These are phyloP conservation scores for Hysterium pulicare DNA, from an alignment of 2,329 filamentous ascomycete genomes.

Conservation along the genomic window DNA sequence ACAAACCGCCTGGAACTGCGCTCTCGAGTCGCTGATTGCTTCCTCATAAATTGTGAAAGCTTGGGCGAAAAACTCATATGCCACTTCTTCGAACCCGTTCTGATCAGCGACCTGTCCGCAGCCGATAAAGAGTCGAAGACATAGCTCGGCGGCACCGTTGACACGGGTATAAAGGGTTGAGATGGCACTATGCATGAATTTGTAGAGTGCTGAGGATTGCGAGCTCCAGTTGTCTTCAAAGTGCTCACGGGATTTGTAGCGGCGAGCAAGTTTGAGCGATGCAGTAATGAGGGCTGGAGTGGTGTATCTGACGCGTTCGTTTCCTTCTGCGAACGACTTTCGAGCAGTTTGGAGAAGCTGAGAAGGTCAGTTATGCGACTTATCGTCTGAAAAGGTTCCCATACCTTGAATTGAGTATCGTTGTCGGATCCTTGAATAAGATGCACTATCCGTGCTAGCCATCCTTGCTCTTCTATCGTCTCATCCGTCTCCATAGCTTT, in stretches of 20 bases:
- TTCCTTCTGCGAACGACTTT: conserved; percentile 85
- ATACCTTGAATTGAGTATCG: conserved; percentile 81
- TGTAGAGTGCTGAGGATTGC: conserved; percentile 79
- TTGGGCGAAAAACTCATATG: conserved; percentile 97
- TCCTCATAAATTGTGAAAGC: conserved; percentile 98
- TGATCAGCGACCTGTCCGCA: conserved; percentile 92
- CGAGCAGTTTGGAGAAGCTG: conserved; percentile 79
- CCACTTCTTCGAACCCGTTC: conserved; percentile 88
- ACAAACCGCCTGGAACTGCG: conserved; percentile 96
- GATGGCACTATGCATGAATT: conserved; percentile 88
- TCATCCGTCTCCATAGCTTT: conserved; percentile 87
- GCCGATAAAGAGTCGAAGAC: conserved; percentile 82
- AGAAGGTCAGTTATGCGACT: conserved; percentile 12
- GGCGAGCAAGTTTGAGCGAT: conserved; percentile 82
- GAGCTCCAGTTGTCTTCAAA: conserved; percentile 71
- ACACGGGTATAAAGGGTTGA: conserved; percentile 86
- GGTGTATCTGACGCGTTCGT: conserved; percentile 93
- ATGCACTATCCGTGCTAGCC: conserved; percentile 90
- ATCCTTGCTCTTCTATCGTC: conserved; percentile 96
- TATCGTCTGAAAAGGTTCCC: conserved; percentile 2
- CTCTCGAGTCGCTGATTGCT: conserved; percentile 88
- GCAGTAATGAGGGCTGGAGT: conserved; percentile 88
- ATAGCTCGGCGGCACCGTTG: conserved; percentile 80
- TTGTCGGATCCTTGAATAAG: conserved; percentile 80
- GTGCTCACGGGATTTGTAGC: conserved; percentile 87